Evolutionary conservation across 129 eudicot species (phyloP).

Genomic region (Oenanthe sinensis): DNA sequence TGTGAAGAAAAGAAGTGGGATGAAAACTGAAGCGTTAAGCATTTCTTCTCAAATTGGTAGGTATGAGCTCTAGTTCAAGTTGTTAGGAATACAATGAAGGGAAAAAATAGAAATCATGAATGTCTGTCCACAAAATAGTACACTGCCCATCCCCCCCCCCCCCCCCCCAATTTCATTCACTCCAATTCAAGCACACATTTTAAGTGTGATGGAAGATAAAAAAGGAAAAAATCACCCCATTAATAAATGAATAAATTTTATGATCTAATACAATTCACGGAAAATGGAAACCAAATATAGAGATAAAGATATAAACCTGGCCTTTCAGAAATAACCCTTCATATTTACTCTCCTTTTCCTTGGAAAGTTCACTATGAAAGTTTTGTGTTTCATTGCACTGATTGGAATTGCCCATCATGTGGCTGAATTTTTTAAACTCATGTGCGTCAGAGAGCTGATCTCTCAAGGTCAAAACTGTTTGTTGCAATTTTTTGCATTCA

Average conservation of each 20-base stretch:
- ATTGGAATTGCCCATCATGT: slow-evolving; percentile 18
- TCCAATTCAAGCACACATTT: not conserved
- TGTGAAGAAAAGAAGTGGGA: not conserved
- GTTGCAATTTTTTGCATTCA: slow-evolving; percentile 68
- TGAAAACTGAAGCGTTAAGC: not conserved
- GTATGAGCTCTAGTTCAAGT: not conserved
- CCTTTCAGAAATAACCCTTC: slow-evolving; percentile 43
- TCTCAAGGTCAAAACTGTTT: slow-evolving; percentile 56
- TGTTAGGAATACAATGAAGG: not conserved
- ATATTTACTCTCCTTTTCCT: slow-evolving; percentile 32
- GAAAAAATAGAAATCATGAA: not conserved
- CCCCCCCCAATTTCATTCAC: not conserved
- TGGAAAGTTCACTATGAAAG: slow-evolving; percentile 23
- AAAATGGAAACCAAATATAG: not conserved
- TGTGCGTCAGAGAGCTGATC: slow-evolving; percentile 58
- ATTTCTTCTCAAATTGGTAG: not conserved
- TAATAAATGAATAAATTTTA: not conserved
- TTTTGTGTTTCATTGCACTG: slow-evolving; percentile 18
- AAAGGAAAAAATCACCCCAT: not conserved
- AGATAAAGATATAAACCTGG: slow-evolving; percentile 43
- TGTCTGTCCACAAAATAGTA: not conserved
- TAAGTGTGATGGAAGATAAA: not conserved
- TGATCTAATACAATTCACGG: not conserved
- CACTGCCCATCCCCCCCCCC: not conserved
- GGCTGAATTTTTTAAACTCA: slow-evolving; percentile 27